Evolutionary conservation across 108 stramenopile species (phyloP).

Genomic region (Ochromonas danica): DNA sequence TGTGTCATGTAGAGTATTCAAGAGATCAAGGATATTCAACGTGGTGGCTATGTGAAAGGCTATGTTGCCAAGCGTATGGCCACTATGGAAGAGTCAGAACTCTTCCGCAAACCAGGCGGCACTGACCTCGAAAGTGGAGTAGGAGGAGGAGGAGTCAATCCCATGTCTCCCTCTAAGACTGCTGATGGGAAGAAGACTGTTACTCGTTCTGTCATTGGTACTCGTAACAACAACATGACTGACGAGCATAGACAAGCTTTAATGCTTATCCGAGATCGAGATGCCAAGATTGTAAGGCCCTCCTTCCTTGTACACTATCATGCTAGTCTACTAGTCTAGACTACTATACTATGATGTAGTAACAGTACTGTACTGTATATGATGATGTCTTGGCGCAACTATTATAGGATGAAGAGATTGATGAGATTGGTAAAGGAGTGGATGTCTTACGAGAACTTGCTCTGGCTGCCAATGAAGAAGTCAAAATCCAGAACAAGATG

Average conservation of each 20-base stretch:
- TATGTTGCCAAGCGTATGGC: not conserved
- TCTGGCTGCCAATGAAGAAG: conserved; percentile 12
- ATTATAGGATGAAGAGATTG: conserved; percentile 16
- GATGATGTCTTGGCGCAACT: too few species aligned
- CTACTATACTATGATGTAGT: too few species aligned
- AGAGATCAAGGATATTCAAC: not conserved
- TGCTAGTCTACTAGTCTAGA: too few species aligned
- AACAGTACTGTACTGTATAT: too few species aligned
- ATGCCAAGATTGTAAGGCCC: conserved; percentile 1
- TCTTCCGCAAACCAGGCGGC: not conserved
- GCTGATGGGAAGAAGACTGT: not conserved
- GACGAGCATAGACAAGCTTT: not conserved
- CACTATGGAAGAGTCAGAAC: conserved; percentile 8
- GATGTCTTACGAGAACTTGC: conserved; percentile 1
- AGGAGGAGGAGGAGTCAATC: not conserved
- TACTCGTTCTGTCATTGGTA: not conserved
- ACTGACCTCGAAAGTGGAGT: not conserved
- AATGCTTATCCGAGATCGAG: not conserved
- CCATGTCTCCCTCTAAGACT: too few species aligned
- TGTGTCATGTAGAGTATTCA: not conserved
- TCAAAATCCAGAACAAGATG: conserved; percentile 12
- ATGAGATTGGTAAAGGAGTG: conserved; percentile 3
- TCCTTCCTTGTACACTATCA: too few species aligned
- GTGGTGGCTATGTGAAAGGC: conserved; percentile 6
- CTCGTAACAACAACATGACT: conserved; percentile 15